Evolutionary conservation across 73 alveolate species (phyloP), one percentile per base, ranked within the genome.

Genomic region (Durusdinium trenchii): DNA sequence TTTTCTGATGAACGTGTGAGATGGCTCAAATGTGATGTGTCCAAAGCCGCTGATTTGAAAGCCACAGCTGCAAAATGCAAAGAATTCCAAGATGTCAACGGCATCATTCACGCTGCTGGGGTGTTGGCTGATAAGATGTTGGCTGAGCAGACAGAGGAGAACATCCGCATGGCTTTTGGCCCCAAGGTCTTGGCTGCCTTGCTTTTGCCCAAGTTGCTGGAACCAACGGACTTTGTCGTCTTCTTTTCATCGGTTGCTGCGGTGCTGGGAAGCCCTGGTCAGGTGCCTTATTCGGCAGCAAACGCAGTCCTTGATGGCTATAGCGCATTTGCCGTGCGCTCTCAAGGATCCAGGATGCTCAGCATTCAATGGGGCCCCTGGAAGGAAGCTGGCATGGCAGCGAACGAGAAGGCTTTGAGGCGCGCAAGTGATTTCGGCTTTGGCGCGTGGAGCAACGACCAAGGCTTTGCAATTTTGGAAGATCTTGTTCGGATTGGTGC

Each of bases 321-420:
- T 38, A 40, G 52, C 87, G 12, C 23, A 6, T 40, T 50, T 16
- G 36, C 51, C 57, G 69, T 30, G 54, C 23, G n/a, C n/a, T n/a
- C 52, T 30, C 54, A 38, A 35, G 94, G 79, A 6, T 43, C 45
- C 38, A 32, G 94, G 32, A 52, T n/a, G 51, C 78, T 84, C 51
- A 84, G 79, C 79, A 51, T 84, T 50, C 94, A 84, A 40, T n/a
- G n/a, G 95, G 95, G 95, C 46, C 82, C 95, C 20, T 86, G 76
- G 76, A 47, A 18, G 78, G 73, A 51, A 51, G 94, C 51, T 9
- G 76, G 94, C 20, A 84, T 84, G 94, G 94, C 94, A 7, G 73
- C 94, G n/a, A 26, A 36, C n/a, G 54, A 43, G 78, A 9, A 30
- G 30, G 52, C 23, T 36, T 36, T 84, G 75, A 14, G 54, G 78